Base-by-base conservation (phyloP, 495 filamentous ascomycete species). In the Chaetomium cochliodes region DNA sequence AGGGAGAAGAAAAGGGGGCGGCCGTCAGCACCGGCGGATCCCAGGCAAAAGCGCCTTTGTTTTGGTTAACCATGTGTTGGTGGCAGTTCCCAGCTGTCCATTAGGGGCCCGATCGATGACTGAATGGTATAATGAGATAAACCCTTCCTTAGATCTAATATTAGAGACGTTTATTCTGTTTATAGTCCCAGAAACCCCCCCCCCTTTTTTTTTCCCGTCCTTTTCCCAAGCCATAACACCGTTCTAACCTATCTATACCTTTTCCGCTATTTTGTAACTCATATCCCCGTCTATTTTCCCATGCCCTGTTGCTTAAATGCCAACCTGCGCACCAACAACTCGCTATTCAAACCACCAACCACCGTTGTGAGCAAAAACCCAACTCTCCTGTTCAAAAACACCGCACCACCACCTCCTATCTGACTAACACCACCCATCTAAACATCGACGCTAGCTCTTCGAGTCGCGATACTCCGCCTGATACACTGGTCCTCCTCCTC, bases 31-130 rank as follows among this genome's bases (percentile, higher is more conserved):
- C 20, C 71, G n/a, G 57, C 56, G 39, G 79, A 82, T 62, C 77
- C 79, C 9, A 74, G 58, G 65, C 80, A 82, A 71, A 81, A 75
- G 54, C 81, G 77, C 67, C 68, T 82, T 1, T 74, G 69, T 58
- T 82, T 82, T 67, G 73, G 76, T 44, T 79, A 61, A 50, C 15
- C n/a, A 20, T 22, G 12, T 16, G 60, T 23, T 16, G n/a, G 20
- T 6, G 18, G 23, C 15, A 18, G 9, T 13, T 13, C 2, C 39
- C 18, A 28, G 13, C 6, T 22, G 41, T 11, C 7, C 3, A 13
- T n/a, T n/a, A 11, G 22, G 5, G 2, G 1, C 13, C 3, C n/a
- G n/a, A n/a, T n/a, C n/a, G n/a, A 56, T 51, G 39, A 42, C 13
- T 54, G 28, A 26, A 63, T 44, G 30, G 46, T 33, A 20, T 20